Evolutionary conservation across 2,329 filamentous ascomycete genomes (phyloP), one percentile per base, ranked within the genome.

Genomic region (Ophiocordyceps camponoti-leonardi): DNA sequence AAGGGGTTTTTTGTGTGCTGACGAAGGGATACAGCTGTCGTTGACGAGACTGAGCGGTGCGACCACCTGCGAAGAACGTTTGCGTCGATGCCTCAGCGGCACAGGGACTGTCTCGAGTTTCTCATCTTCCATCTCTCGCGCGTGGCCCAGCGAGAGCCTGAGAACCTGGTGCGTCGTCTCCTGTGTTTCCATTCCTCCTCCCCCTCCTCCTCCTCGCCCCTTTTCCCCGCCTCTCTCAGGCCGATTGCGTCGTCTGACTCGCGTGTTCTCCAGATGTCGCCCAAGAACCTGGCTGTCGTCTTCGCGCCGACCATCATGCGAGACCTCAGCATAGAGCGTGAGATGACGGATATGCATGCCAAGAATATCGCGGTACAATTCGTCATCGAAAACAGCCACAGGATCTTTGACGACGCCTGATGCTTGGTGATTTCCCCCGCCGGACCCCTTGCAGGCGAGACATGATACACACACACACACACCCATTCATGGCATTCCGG

Each of bases 231-330:
- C 35, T 20, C 5, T 33, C 22, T 3, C 14, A n/a, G 4, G 6
- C 3, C 12, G 11, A n/a, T 20, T 3, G n/a, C 26, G 6, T 23
- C 19, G 23, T 23, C 53, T 60, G 45, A 60, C 46, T 14, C 4
- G 3, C 13, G 3, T 2, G 14, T 35, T 28, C 26, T 28, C 2
- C 49, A 85, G 79, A 98, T 98, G 92, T 94, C 86, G 22, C 85
- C 90, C 47, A 85, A 93, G 65, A 98, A 98, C 59, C 67, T 96
- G 49, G 87, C 92, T 4, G 92, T 98, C 40, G 92, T 98, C 35
- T 98, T 98, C 60, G 92, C 92, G 10, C 92, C 92, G 8, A 98
- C 92, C 1, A 93, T 98, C 54, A 94, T 98, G 86, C 78, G 90
- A 53, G 87, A 93, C 47, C 73, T 80, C 58, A 90, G 82, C 56